Conservation (phyloP, 495 filamentous ascomycete species). For the Penicillium maclennaniae region DNA sequence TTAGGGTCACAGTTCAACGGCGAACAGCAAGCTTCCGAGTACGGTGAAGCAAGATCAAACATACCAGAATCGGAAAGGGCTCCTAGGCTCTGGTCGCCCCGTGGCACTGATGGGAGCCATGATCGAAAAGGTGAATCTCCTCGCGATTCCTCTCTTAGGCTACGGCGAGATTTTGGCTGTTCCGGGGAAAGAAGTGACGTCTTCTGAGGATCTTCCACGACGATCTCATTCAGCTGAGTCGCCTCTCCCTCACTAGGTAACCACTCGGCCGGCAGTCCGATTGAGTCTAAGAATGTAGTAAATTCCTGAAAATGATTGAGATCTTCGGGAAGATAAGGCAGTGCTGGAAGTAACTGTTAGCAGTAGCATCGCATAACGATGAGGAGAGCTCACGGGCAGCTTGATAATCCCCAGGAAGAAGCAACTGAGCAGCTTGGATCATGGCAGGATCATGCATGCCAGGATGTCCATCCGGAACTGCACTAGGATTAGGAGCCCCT, state of each 20-base stretch:
- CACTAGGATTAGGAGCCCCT: slow-evolving; percentile 8
- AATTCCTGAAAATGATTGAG: slow-evolving; percentile 42
- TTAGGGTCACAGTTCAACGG: background rate
- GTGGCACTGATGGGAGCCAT: slow-evolving; percentile 39
- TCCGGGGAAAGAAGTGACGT: slow-evolving; percentile 15
- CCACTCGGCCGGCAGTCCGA: slow-evolving; percentile 40
- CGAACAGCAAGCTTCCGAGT: background rate
- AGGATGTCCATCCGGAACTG: slow-evolving; percentile 15
- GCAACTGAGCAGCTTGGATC: slow-evolving; percentile 39
- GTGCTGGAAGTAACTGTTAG: slow-evolving; percentile 17
- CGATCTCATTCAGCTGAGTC: slow-evolving; percentile 25
- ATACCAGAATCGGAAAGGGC: slow-evolving; percentile 35
- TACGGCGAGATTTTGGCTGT: slow-evolving; percentile 18
- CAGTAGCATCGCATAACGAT: background rate
- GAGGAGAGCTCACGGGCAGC: slow-evolving; percentile 17
- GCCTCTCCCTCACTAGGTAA: slow-evolving; percentile 28
- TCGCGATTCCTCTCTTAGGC: slow-evolving; percentile 26
- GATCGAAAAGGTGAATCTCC: slow-evolving; percentile 39
- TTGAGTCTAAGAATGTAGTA: slow-evolving; percentile 41
- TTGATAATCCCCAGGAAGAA: slow-evolving; percentile 35
- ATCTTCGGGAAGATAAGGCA: slow-evolving; percentile 37
- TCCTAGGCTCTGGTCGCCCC: slow-evolving; percentile 35
- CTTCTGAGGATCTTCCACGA: slow-evolving; percentile 24
- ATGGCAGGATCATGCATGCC: slow-evolving; percentile 38
- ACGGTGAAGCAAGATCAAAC: background rate